Percentiles rank a stretch among this genome's conserved stretches.
phyloP scores from a whole-genome alignment of 2,329 filamentous ascomycete genomes.

The Epichloe festucae region DNA sequence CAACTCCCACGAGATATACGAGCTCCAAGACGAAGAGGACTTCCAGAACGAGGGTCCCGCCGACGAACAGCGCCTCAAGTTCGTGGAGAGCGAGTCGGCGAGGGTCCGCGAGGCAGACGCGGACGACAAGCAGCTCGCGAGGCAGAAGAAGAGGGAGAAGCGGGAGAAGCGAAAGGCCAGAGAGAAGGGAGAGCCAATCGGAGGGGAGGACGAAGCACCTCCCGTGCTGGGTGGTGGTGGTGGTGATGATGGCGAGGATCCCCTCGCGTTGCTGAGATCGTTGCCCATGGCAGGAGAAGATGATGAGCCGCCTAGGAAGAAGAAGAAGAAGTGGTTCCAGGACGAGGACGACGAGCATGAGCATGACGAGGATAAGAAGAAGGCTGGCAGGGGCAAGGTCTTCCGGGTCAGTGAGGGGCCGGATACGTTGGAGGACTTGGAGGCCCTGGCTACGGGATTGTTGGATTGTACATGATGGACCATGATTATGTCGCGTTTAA shows the following conservation, averaged over 20 bases:
- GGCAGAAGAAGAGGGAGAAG: slow-evolving; percentile 68
- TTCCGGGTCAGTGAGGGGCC: slow-evolving; percentile 55
- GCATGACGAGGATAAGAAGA: slow-evolving; percentile 23
- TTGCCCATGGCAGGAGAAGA: slow-evolving; percentile 31
- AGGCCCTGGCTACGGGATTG: slow-evolving; percentile 62
- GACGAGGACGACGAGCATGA: slow-evolving; percentile 43
- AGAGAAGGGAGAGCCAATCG: slow-evolving; percentile 28
- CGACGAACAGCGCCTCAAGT: slow-evolving; percentile 61
- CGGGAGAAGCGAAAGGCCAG: slow-evolving; percentile 58
- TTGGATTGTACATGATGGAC: slow-evolving; percentile 28
- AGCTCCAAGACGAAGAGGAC: slow-evolving; percentile 71
- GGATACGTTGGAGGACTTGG: slow-evolving; percentile 67
- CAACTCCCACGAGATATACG: slow-evolving; percentile 71
- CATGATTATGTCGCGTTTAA: no score
- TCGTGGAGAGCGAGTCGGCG: slow-evolving; percentile 62
- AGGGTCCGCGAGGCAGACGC: slow-evolving; percentile 64
- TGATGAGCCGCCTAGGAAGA: slow-evolving; percentile 33
- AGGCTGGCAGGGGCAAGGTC: slow-evolving; percentile 34
- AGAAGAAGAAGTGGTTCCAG: slow-evolving; percentile 72
- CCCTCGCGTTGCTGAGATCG: slow-evolving; percentile 44
- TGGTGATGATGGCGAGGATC: slow-evolving; percentile 32
- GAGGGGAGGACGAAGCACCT: slow-evolving; percentile 15
- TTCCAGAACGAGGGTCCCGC: slow-evolving; percentile 66
- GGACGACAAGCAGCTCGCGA: slow-evolving; percentile 68
- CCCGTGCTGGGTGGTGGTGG: slow-evolving; percentile 25